Percentiles rank a stretch among this genome's conserved stretches.
Conservation (phyloP, 257 asterid species). For the Linaria vulgaris region DNA sequence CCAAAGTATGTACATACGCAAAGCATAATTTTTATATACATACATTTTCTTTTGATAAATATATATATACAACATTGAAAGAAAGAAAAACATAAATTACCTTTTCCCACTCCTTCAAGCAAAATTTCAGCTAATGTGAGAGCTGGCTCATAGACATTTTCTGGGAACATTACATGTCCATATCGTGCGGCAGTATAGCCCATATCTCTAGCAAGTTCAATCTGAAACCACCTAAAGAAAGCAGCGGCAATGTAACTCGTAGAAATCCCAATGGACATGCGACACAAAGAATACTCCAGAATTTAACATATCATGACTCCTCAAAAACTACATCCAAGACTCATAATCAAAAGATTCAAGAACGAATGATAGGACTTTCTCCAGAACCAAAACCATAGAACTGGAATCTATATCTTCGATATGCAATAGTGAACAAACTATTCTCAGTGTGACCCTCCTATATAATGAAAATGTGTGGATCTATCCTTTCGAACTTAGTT, state of each 20-base stretch:
- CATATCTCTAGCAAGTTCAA: slow-evolving; percentile 95
- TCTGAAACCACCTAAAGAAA: slow-evolving; percentile 82
- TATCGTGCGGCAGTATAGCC: slow-evolving; percentile 94
- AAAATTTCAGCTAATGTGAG: slow-evolving; percentile 79
- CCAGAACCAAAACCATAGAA: slow-evolving; percentile 4
- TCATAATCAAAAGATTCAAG: slow-evolving; percentile 8
- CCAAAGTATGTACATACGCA: too few species aligned
- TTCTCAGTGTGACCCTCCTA: background rate
- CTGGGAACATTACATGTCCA: slow-evolving; percentile 99
- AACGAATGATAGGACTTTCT: slow-evolving; percentile 10
- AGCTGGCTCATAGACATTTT: slow-evolving; percentile 97
- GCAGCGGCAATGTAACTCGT: slow-evolving; percentile 48
- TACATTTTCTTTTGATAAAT: too few species aligned
- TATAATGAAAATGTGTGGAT: background rate
- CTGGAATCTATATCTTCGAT: background rate
- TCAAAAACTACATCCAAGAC: slow-evolving; percentile 2
- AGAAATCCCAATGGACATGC: slow-evolving; percentile 23
- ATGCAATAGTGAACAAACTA: slow-evolving; percentile 9
- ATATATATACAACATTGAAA: background rate
- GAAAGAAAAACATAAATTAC: slow-evolving; percentile 32
- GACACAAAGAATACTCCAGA: slow-evolving; percentile 22
- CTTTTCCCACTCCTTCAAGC: slow-evolving; percentile 95
- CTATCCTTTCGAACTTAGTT: background rate
- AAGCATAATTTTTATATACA: too few species aligned
- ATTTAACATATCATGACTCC: background rate